A percentile compares a stretch with the other conserved stretches of the same genome.
Evolutionary conservation across 306 rosid species (phyloP).

Genomic region (Comarum palustre): DNA sequence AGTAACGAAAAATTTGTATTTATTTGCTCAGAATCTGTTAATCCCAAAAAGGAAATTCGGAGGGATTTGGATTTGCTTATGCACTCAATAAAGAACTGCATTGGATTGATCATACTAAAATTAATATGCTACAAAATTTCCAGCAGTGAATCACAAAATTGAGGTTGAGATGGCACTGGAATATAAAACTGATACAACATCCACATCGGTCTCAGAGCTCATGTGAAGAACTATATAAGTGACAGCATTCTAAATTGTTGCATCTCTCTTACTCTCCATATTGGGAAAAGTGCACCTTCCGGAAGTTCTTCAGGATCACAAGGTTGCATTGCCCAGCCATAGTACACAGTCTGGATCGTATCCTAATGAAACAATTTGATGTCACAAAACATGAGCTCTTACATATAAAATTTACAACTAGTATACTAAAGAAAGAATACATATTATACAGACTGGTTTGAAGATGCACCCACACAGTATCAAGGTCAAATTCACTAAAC

Average conservation of each 20-base stretch:
- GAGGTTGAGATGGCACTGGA: slow-evolving; percentile 12
- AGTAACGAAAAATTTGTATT: background rate
- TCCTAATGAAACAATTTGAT: slow-evolving; percentile 39
- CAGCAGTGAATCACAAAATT: slow-evolving; percentile 31
- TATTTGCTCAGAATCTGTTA: background rate
- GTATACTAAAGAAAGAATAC: background rate
- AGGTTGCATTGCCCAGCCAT: slow-evolving; percentile 85
- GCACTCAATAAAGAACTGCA: background rate
- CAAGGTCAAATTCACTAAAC: background rate
- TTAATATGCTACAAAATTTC: slow-evolving; percentile 9
- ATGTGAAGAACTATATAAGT: slow-evolving; percentile 51
- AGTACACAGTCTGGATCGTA: slow-evolving; percentile 75
- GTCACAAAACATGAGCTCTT: background rate
- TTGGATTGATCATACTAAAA: slow-evolving; percentile 9
- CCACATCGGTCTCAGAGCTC: background rate
- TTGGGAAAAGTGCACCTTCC: slow-evolving; percentile 58
- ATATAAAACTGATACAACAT: slow-evolving; percentile 28
- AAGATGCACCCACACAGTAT: background rate
- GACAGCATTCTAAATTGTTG: slow-evolving; percentile 69
- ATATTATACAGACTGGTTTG: background rate
- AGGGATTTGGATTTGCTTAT: background rate
- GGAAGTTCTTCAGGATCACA: slow-evolving; percentile 68
- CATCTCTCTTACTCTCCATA: slow-evolving; percentile 89
- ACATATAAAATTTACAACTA: background rate
- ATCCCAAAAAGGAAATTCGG: background rate